Conservation (phyloP, 2,329 filamentous ascomycete genomes). For the Colletotrichum lindemuthianum region DNA sequence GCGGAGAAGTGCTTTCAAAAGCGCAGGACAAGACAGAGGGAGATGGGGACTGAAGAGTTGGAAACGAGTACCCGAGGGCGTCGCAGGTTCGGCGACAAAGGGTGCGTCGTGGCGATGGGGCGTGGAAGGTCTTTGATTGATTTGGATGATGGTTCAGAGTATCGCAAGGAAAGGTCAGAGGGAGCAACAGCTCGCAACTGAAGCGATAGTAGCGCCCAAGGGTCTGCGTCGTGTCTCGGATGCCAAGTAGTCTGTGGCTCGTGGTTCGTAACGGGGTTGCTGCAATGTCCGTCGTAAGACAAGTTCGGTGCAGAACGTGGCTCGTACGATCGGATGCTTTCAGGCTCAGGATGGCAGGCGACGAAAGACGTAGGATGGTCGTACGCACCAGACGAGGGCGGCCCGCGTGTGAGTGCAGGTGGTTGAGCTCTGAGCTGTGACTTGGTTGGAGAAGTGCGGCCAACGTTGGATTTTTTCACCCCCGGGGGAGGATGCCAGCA, state of each 20-base stretch:
- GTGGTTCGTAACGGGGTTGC: background rate
- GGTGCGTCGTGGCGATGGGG: background rate
- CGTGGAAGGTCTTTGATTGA: background rate
- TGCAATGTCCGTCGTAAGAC: slow-evolving; percentile 10
- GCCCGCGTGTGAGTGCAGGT: slow-evolving; percentile 10
- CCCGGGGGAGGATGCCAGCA: too few species aligned
- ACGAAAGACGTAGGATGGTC: background rate
- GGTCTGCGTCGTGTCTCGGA: slow-evolving; percentile 21
- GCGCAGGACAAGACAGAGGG: too few species aligned
- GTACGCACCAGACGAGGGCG: too few species aligned
- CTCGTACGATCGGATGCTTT: slow-evolving; percentile 1
- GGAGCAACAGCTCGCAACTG: slow-evolving; percentile 23
- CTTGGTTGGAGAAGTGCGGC: background rate
- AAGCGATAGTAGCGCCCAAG: slow-evolving; percentile 1
- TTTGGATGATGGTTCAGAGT: slow-evolving; percentile 25
- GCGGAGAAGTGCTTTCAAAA: too few species aligned
- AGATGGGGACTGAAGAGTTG: background rate
- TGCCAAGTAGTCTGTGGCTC: background rate
- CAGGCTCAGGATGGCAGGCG: background rate
- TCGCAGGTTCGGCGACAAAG: slow-evolving; percentile 6
- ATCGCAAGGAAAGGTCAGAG: slow-evolving; percentile 21
- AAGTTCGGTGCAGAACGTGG: slow-evolving; percentile 7
- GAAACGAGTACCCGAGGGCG: background rate
- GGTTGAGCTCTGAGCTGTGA: background rate
- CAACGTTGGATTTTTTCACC: slow-evolving; percentile 1